Conservation (phyloP, 2,329 filamentous ascomycete species). For the Ceratocystis colombiana region DNA sequence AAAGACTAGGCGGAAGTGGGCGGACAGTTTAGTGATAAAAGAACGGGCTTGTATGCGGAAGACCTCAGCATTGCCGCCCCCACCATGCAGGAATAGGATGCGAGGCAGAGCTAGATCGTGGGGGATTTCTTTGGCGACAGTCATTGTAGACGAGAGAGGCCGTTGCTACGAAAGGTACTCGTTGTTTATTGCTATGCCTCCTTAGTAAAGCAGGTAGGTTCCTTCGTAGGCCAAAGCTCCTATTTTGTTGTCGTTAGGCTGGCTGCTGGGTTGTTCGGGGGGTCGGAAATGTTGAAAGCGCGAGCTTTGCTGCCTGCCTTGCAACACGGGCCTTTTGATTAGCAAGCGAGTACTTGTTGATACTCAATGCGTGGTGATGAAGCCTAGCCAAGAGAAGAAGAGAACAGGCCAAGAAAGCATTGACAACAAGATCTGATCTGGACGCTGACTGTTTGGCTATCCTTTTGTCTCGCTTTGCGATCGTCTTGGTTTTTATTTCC, state of each 20-base stretch:
- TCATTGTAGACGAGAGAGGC: slow-evolving; percentile 16
- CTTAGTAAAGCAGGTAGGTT: no score
- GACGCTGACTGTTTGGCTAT: neutral
- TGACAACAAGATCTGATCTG: neutral
- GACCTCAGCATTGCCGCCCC: slow-evolving; percentile 60
- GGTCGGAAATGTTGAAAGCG: neutral
- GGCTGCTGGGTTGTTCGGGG: neutral
- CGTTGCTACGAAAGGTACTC: no score
- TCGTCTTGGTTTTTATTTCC: neutral
- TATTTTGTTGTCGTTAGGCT: neutral
- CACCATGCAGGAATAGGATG: slow-evolving; percentile 72
- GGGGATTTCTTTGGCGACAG: slow-evolving; percentile 8
- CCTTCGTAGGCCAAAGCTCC: no score
- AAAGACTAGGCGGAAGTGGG: slow-evolving; percentile 60
- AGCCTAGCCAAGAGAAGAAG: neutral
- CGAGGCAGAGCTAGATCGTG: slow-evolving; percentile 41
- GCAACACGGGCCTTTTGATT: neutral
- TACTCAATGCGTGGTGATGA: neutral
- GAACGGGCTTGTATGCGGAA: slow-evolving; percentile 59
- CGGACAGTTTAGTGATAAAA: slow-evolving; percentile 38
- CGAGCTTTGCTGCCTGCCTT: neutral
- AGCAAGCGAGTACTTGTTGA: neutral
- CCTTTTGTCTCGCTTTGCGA: no score
- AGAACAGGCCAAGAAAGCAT: neutral
- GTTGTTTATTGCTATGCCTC: no score